Base-by-base conservation (phyloP, 495 filamentous ascomycete genomes). In the Aspergillus carlsbadensis region DNA sequence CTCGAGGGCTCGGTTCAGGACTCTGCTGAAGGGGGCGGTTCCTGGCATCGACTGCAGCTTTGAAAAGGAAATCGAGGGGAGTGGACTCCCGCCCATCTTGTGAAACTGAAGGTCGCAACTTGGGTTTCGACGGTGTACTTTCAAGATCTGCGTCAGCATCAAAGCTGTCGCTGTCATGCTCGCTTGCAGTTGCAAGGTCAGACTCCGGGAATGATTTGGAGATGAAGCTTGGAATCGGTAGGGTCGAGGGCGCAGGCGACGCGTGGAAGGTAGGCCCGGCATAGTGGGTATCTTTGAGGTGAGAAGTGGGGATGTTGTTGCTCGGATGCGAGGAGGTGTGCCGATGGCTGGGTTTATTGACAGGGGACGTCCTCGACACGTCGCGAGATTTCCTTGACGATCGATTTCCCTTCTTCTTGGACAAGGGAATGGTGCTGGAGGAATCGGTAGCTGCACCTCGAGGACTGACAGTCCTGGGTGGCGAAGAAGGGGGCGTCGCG, bases 181-280 rank as follows among this genome's bases (percentile, higher is more conserved):
- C 75, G 6, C 73, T 47, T 17, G 71, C 58, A 5, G 76, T 59
- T 10, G 70, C 62, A 18, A 72, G 65, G 20, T 76, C 71, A 2
- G 73, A 69, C 43, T 88, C 85, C 6, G 87, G 85, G 11, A 91
- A 76, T 0, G 90, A 87, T 53, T 87, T 92, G n/a, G 88, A 89
- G 50, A 96, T 83, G 68, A 96, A 96, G 67, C 85, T 94, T 1
- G 94, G 94, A 39, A 96, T 89, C 0, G 95, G 95, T 5, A 99
- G 81, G n/a, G 90, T 84, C 3, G 92, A 93, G 2, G 95, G 89
- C 3, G 92, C 92, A 13, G 94, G 94, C 2, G 94, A 99, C 10
- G 90, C 88, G 67, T 97, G 93, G 70, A 99, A 99, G 0, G 90
- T 95, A 14, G 92, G 89, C 14, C 94, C 94, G 13, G 94, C 94